These are phyloP conservation scores for Penicillium psychrofluorescens DNA, from an alignment of 495 filamentous ascomycete species.

Conservation along the genomic window DNA sequence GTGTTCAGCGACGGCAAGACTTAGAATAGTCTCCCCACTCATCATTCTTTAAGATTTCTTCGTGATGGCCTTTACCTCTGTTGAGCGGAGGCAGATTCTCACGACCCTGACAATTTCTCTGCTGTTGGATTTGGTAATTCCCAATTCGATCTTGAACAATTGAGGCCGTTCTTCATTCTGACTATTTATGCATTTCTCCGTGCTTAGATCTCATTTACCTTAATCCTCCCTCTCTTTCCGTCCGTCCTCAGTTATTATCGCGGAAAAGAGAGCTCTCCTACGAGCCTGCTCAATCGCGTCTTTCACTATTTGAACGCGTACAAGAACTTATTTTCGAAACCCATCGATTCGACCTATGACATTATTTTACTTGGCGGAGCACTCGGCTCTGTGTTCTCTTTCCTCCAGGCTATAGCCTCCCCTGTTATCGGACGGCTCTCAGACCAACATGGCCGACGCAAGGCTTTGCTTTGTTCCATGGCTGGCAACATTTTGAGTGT, in stretches of 20 bases:
- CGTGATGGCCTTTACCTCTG: background rate
- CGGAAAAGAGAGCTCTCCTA: conserved; percentile 46
- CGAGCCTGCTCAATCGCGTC: conserved; percentile 66
- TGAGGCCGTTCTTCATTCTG: conserved; percentile 23
- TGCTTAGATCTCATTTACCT: conserved; percentile 80
- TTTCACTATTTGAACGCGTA: conserved; percentile 85
- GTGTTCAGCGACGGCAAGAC: no score
- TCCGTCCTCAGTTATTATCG: conserved; percentile 94
- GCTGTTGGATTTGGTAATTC: conserved; percentile 61
- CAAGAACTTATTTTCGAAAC: conserved; percentile 85
- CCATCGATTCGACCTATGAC: conserved; percentile 94
- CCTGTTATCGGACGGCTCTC: conserved; percentile 85
- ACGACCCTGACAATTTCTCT: conserved; percentile 69
- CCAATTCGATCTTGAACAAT: no score
- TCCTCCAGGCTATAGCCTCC: conserved; percentile 88
- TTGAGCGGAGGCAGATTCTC: conserved; percentile 46
- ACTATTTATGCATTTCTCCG: background rate
- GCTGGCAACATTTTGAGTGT: conserved; percentile 86
- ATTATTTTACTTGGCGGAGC: conserved; percentile 94
- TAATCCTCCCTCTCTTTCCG: conserved; percentile 94
- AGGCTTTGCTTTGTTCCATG: conserved; percentile 88
- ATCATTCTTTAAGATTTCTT: no score
- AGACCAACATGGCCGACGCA: conserved; percentile 82
- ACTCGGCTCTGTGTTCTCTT: conserved; percentile 84
- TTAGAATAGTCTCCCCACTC: no score